Conservation (phyloP, 1,139 yeast genomes). For the Zygosaccharomyces sapae region DNA sequence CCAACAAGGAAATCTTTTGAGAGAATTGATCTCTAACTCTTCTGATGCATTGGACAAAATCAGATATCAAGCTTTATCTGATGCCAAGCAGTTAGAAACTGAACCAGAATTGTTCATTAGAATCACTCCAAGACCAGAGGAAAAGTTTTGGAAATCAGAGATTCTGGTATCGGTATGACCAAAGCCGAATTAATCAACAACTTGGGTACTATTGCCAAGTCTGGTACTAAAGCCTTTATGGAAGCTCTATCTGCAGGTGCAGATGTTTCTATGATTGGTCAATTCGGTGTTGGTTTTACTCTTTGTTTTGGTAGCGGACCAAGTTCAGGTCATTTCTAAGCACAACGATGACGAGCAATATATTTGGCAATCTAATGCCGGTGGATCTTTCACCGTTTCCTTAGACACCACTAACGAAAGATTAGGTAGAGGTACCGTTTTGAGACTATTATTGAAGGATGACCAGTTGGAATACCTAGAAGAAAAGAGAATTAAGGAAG, state of each 20-base stretch:
- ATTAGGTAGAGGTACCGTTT: slow-evolving; percentile 90
- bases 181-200: slow-evolving; percentile 98
- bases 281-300: slow-evolving; percentile 99
- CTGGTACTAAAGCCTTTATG: slow-evolving; percentile 99
- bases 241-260: slow-evolving; percentile 99
- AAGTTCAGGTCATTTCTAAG: slow-evolving; percentile 96
- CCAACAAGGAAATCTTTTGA: slow-evolving; percentile 98
- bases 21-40: slow-evolving; percentile 98
- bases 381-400: slow-evolving; percentile 97
- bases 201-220: slow-evolving; percentile 99
- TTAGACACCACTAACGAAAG: slow-evolving; percentile 82
- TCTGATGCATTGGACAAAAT: slow-evolving; percentile 96
- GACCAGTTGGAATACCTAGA: slow-evolving; percentile 98
- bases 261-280: slow-evolving; percentile 99
- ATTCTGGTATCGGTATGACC: slow-evolving; percentile 99
- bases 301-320: slow-evolving; percentile 98
- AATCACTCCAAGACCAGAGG: slow-evolving; percentile 93
- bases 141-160: slow-evolving; percentile 95
- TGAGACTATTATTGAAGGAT: slow-evolving; percentile 95
- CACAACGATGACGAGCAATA: slow-evolving; percentile 99
- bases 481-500: slow-evolving; percentile 99
- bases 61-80: slow-evolving; percentile 93
- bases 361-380: slow-evolving; percentile 99
- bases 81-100: slow-evolving; percentile 84
- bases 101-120: slow-evolving; percentile 97